Percentiles rank a stretch among this genome's conserved stretches.
These are phyloP conservation scores for Pinus tabuliformis DNA, from an alignment of 75 land plant species.

Conservation along the genomic window DNA sequence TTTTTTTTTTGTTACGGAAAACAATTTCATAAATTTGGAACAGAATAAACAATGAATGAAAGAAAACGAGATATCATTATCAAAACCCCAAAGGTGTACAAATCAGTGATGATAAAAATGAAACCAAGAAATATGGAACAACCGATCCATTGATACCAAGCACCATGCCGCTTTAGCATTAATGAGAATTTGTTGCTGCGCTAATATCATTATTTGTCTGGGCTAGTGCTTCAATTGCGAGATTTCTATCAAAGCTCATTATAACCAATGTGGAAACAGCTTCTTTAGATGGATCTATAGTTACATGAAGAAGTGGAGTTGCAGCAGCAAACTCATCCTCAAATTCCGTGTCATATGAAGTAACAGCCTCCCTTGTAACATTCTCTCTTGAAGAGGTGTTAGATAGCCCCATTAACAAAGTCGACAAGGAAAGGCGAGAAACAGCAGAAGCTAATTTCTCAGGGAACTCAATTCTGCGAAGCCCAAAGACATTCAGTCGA, in stretches of 20 bases:
- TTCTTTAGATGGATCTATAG: constrained; percentile 68
- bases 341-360: constrained; percentile 30
- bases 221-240: constrained; percentile 75
- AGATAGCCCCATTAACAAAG: constrained; percentile 31
- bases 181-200: constrained; percentile 71
- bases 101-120: too few species aligned
- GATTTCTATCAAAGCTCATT: constrained; percentile 85
- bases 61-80: too few species aligned
- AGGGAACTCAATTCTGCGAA: too few species aligned
- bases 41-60: too few species aligned
- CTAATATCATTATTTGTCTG: constrained; percentile 75
- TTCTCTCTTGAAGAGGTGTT: constrained; percentile 39
- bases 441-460: constrained; percentile 47
- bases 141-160: too few species aligned
- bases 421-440: constrained; percentile 49
- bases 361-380: constrained; percentile 25
- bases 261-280: constrained; percentile 72
- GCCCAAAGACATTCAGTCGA: too few species aligned
- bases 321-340: constrained; percentile 55
- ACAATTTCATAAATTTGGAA: too few species aligned
- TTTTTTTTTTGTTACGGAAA: too few species aligned
- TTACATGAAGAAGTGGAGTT: constrained; percentile 29
- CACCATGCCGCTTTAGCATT: constrained; percentile 4
- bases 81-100: too few species aligned
- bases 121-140: too few species aligned